Evolutionary conservation across 1,284 basidiomycete species (phyloP).

Genomic region (Caloboletus firmus): DNA sequence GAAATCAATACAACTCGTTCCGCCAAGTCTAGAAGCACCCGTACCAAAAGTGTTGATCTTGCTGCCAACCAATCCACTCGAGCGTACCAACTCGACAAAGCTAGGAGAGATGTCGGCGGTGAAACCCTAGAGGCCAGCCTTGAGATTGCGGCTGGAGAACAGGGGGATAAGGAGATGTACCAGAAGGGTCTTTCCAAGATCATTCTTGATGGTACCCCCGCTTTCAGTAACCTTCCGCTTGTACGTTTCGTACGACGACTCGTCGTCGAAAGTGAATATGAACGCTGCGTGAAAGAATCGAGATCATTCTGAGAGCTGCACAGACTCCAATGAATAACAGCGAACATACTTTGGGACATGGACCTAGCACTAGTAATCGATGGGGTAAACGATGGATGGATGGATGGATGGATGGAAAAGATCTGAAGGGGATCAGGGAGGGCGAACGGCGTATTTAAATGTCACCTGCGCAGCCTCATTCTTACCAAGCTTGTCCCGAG

Average conservation of each 20-base stretch:
- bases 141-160: not conserved
- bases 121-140: conserved; percentile 13
- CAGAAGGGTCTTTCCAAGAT: conserved; percentile 2
- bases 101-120: conserved; percentile 12
- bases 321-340: not conserved
- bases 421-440: not conserved
- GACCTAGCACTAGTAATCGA: not conserved
- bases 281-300: conserved; percentile 4
- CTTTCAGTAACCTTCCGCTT: conserved; percentile 2
- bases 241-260: conserved; percentile 15
- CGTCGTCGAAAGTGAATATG: conserved; percentile 16
- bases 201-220: conserved; percentile 18
- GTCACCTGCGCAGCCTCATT: no score
- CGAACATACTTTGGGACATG: conserved; percentile 23
- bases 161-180: not conserved
- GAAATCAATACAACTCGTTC: conserved; percentile 3
- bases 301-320: not conserved
- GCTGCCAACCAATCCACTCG: not conserved
- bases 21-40: not conserved
- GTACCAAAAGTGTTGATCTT: conserved; percentile 21
- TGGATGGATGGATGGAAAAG: no score
- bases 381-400: not conserved
- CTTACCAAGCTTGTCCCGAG: no score
- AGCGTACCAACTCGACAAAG: not conserved
- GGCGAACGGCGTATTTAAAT: no score